These are phyloP conservation scores for Fusarium hostae DNA, from an alignment of 2,329 filamentous ascomycete genomes.

Conservation along the genomic window DNA sequence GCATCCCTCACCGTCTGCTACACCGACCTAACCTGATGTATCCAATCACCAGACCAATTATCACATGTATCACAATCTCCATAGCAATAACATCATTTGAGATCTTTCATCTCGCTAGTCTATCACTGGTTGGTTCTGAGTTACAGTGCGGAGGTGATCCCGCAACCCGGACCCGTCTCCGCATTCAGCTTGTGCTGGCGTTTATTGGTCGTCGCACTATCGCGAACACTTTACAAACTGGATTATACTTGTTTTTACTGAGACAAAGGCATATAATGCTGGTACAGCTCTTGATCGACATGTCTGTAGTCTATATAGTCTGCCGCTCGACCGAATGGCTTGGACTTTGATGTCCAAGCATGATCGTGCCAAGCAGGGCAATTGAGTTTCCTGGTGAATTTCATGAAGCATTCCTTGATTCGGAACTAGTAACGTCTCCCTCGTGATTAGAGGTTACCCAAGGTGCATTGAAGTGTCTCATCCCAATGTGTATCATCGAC, in stretches of 20 bases:
- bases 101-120: neutral
- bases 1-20: neutral
- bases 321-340: slow-evolving; percentile 10
- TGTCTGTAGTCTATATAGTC: neutral
- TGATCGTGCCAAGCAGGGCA: neutral
- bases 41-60: neutral
- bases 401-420: neutral
- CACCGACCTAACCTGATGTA: neutral
- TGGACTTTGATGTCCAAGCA: neutral
- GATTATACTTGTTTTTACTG: too few relatives aligned
- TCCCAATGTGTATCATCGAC: neutral
- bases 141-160: slow-evolving; percentile 18
- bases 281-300: neutral
- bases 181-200: neutral
- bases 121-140: neutral
- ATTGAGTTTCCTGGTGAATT: neutral
- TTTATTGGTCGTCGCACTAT: neutral
- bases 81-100: neutral
- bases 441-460: accelerated
- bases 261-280: neutral
- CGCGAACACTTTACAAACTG: neutral
- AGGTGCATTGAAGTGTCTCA: accelerated
- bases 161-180: slow-evolving; percentile 18
- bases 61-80: neutral
- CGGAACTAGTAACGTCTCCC: neutral